Percentiles rank a stretch among this genome's conserved stretches.
Evolutionary conservation across 306 rosid genomes (phyloP).

Genomic region (Elaeagnus macrophylla): DNA sequence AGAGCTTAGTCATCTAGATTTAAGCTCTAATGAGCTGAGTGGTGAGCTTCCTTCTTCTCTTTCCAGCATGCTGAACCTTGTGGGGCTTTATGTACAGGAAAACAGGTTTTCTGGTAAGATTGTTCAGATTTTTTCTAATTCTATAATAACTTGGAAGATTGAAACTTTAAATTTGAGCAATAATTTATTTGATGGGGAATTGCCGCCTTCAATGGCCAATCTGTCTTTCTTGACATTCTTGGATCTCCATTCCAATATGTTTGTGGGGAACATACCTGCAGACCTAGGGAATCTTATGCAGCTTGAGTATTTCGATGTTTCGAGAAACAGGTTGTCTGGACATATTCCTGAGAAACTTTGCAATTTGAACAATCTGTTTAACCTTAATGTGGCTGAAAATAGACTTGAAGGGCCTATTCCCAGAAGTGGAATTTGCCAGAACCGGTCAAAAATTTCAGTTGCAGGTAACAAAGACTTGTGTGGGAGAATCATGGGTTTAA

Average conservation of each 20-base stretch:
- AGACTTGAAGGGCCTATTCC: constrained; percentile 79
- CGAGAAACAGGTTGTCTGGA: constrained; percentile 58
- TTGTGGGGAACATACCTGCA: constrained; percentile 61
- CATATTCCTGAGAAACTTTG: constrained; percentile 72
- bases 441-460: constrained; percentile 40
- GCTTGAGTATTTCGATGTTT: constrained; percentile 68
- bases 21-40: constrained; percentile 58
- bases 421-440: constrained; percentile 69
- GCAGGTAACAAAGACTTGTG: constrained; percentile 64
- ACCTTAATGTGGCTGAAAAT: constrained; percentile 62
- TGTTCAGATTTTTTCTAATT: constrained; percentile 46
- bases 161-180: constrained; percentile 69
- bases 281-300: constrained; percentile 79
- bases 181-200: constrained; percentile 52
- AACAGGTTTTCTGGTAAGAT: constrained; percentile 65
- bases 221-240: constrained; percentile 64
- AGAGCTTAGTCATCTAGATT: constrained; percentile 70
- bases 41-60: constrained; percentile 74
- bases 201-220: constrained; percentile 68
- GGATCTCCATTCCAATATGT: constrained; percentile 72
- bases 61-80: constrained; percentile 53
- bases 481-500: constrained; percentile 48
- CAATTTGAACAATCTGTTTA: constrained; percentile 49
- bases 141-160: constrained; percentile 68
- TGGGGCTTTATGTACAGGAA: constrained; percentile 75